Conservation (phyloP, 176 grass and related monocot species). For the Musa troglodytarum region DNA sequence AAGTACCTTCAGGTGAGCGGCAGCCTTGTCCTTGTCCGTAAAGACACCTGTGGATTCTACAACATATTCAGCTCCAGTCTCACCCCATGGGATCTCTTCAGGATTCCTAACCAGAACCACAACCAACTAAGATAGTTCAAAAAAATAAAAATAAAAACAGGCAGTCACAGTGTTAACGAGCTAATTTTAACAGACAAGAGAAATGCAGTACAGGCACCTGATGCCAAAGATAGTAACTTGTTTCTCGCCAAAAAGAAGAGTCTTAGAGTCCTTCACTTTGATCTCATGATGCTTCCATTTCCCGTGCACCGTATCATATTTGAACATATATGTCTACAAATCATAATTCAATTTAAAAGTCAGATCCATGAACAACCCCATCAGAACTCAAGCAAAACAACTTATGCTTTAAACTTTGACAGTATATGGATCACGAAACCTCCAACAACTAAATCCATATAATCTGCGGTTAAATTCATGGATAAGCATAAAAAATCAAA, state of each 20-base stretch:
- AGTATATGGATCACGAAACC: too few species aligned
- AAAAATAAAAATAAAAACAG: background rate
- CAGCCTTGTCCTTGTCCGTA: constrained; percentile 58
- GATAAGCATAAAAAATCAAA: too few species aligned
- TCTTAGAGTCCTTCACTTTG: constrained; percentile 46
- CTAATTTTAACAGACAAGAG: background rate
- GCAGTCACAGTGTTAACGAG: background rate
- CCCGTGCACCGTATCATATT: constrained; percentile 51
- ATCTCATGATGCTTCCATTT: constrained; percentile 49
- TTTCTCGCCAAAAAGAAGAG: constrained; percentile 52
- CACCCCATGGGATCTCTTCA: constrained; percentile 58
- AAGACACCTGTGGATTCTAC: constrained; percentile 55
- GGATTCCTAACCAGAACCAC: constrained; percentile 31
- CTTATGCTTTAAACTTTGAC: too few species aligned
- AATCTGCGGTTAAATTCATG: too few species aligned
- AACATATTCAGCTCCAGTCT: constrained; percentile 40
- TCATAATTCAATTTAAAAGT: background rate
- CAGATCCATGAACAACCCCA: background rate
- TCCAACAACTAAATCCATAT: too few species aligned
- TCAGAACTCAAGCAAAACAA: too few species aligned
- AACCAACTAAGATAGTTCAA: background rate
- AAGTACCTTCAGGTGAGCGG: constrained; percentile 25
- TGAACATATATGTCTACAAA: constrained; percentile 57
- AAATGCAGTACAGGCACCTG: constrained; percentile 16
- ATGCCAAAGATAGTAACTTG: constrained; percentile 32